Base-by-base conservation (phyloP, 257 asterid species). In the Scutellaria barbata region DNA sequence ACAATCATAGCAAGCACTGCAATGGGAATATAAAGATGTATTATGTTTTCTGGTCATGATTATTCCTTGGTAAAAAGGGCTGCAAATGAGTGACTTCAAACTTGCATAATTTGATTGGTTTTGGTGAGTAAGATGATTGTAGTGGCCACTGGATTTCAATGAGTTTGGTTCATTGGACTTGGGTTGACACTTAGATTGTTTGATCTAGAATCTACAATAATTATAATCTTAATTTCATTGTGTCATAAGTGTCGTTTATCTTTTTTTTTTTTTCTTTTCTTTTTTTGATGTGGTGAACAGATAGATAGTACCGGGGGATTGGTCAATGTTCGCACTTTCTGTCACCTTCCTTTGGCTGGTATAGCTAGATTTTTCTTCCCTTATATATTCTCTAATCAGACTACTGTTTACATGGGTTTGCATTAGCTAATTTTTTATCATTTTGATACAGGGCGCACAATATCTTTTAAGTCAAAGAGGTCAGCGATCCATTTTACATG, bases 291-390 rank as follows among this genome's bases (percentile, higher is more conserved):
- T 45, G 69, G 58, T 69, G 71, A 79, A 63, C 90, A 90, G 98
- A 79, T 76, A 40, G 69, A 66, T 63, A 65, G 43, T 62, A 62
- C 81, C 8, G 72, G 81, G 43, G 81, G 85, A 64, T 37, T 67
- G 51, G 64, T 69, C 68, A 86, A 79, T 71, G 86, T 79, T 66
- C 87, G 76, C 10, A 80, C 71, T 64, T 79, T 84, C 45, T 80
- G 79, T 47, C 78, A 79, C 63, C 82, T 81, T 43, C 77, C 83
- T 51, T 51, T 73, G 13, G 83, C 86, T 76, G 96, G 96, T 88
- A 82, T 16, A 52, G 9, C 7, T 62, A 37, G 4, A 17, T 67
- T 43, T 57, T 35, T 52, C 30, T 17, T 16, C 46, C 41, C 14
- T 37, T 20, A 46, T 74, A 42, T 30, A 30, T 30, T 3, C 10